Evolutionary conservation across 2,329 filamentous ascomycete species (phyloP), one percentile per base, ranked within the genome.

Genomic region (Cercospora brassicicola): DNA sequence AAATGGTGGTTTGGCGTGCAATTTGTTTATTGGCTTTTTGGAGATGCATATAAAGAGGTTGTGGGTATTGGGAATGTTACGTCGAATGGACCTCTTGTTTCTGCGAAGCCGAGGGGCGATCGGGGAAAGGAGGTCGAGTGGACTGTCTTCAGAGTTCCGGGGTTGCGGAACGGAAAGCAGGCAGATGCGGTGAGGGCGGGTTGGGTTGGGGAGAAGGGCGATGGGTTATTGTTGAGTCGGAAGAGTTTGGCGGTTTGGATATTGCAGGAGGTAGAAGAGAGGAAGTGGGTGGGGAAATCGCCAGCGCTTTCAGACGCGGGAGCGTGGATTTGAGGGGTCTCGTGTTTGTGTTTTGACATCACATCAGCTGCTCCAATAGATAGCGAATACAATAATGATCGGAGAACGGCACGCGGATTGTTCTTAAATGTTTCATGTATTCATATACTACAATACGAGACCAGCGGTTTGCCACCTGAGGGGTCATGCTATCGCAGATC

Each of bases 191-290:
- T 73, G 9, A 69, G 63, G 11, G 67, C 71, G 10, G 69, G 63
- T 23, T 62, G 61, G 30, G 33, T 72, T 6, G 71, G 67, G 8
- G 59, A 66, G 42, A 67, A 66, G 2, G 66, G 66, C 4, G 69
- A 72, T 45, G 66, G 68, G 2, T 55, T 74, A 33, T 33, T 66
- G 8, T 60, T 73, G 64, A 72, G 68, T 59, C 63, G 73, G 18
- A 67, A 69, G 55, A 72, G 71, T 64, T 62, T 69, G n/a, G 70
- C 71, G 20, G 69, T 74, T 10, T 73, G 73, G 73, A 8, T 71
- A 6, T 63, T 74, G 65, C 70, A 73, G 65, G 70, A 73, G 63
- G 39, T 72, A 28, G 59, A 71, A 42, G 70, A 70, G 61, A 70
- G 33, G 60, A 72, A 72, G 57, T 74, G 70, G 70, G 61, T 73